Evolutionary conservation across 2,329 filamentous ascomycete genomes (phyloP).

Genomic region (Magnaporthiopsis rhizophila): DNA sequence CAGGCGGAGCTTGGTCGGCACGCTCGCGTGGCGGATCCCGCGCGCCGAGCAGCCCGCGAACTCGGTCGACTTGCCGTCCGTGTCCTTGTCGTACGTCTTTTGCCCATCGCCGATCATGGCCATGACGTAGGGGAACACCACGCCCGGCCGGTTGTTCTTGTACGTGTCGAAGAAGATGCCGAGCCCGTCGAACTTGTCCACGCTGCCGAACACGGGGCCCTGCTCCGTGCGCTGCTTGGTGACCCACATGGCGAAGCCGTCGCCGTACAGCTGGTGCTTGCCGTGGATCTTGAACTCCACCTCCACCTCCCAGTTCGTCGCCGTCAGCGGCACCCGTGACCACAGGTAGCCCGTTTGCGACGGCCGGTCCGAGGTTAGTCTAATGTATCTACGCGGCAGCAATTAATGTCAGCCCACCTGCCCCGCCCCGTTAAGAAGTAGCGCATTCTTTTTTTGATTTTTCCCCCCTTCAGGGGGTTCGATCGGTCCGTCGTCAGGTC

Average conservation of each 20-base stretch:
- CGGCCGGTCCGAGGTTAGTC: conserved; percentile 80
- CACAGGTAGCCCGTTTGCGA: conserved; percentile 92
- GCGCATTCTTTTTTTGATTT: too few species aligned
- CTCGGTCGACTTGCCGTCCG: conserved; percentile 90
- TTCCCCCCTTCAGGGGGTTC: too few species aligned
- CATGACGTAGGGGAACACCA: conserved; percentile 97
- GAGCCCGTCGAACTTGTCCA: conserved; percentile 85
- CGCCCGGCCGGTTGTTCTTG: conserved; percentile 96
- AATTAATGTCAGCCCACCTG: conserved; percentile 15
- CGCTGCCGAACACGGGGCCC: conserved; percentile 81
- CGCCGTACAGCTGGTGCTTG: conserved; percentile 81
- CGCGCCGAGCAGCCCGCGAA: conserved; percentile 91
- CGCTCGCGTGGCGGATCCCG: conserved; percentile 70
- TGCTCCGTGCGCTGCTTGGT: conserved; percentile 79
- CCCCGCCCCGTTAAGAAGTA: not conserved
- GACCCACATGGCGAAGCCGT: conserved; percentile 97
- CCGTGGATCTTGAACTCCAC: conserved; percentile 93
- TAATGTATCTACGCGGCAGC: conserved; percentile 62
- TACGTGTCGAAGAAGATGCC: conserved; percentile 98
- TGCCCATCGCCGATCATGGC: conserved; percentile 93
- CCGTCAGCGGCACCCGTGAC: conserved; percentile 87
- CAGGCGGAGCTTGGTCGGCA: conserved; percentile 78
- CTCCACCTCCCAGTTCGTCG: conserved; percentile 98
- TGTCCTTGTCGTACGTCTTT: conserved; percentile 82
- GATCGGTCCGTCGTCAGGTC: not conserved